Evolutionary conservation across 352 stramenopile genomes (phyloP), one percentile per base, ranked within the genome.

Genomic region (Phytophthora hybrid): DNA sequence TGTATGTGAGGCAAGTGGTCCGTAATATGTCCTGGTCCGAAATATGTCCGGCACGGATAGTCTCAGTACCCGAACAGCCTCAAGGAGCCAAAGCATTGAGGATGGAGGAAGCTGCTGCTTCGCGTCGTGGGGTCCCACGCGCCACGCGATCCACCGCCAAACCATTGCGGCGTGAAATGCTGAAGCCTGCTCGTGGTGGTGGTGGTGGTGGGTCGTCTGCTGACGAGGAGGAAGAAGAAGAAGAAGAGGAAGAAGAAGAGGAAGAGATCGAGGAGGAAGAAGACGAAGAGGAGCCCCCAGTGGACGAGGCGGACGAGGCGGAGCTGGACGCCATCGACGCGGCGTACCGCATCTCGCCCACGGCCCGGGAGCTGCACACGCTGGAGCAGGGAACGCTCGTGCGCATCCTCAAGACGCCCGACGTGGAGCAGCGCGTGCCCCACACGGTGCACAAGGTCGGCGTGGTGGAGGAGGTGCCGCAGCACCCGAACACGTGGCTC

Each of bases 401-500:
- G 72, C 83, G 84, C 19, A 90, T 95, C 29, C 58, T 80, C 16
- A 85, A 82, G 67, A 96, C 87, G 39, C 76, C 88, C 5, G 88
- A 96, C 59, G 90, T 96, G 10, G 90, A 95, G 34, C 88, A 95
- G 77, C 88, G 90, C 46, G 83, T 96, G 52, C 88, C 90, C 14
- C 90, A 96, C 59, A 96, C 89, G 8, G 74, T 90, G 7, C 70
- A 84, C 71, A 95, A 96, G 77, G 71, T 96, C 26, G 90, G 90
- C 19, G 72, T 94, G 19, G 88, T 96, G 32, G 88, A 95, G 61
- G 90, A 96, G 39, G 83, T 91, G 0, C 90, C 90, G 39, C 84
- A 87, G 62, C 90, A 96, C 68, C 90, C 90, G 9, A 96, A 95
- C 56, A 96, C 90, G 66, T 96, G 90, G 90, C 94, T 93, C 65